Conservation (phyloP, 2,329 filamentous ascomycete species). For the Sclerotinia sclerotiorum region DNA sequence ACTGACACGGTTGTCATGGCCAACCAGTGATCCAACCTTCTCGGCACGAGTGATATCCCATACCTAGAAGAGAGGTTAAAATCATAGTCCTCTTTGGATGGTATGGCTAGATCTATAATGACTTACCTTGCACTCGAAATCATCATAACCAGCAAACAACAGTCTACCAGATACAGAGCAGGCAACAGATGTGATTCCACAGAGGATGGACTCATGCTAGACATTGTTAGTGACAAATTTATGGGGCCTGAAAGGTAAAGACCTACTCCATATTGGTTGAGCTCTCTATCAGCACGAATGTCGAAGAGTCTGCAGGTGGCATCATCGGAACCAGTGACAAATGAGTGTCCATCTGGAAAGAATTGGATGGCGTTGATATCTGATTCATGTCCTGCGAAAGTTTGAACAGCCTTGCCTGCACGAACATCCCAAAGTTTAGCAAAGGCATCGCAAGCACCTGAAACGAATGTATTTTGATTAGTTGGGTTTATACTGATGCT, state of each 20-base stretch:
- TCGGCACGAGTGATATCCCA: slow-evolving; percentile 97
- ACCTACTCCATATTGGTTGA: slow-evolving; percentile 68
- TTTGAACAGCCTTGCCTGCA: slow-evolving; percentile 96
- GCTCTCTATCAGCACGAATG: slow-evolving; percentile 85
- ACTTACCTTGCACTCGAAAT: slow-evolving; percentile 98
- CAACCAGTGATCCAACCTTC: slow-evolving; percentile 93
- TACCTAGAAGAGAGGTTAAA: slow-evolving; percentile 58
- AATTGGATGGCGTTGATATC: slow-evolving; percentile 99
- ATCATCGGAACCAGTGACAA: slow-evolving; percentile 96
- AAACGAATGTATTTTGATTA: slow-evolving; percentile 98
- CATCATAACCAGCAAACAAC: slow-evolving; percentile 95
- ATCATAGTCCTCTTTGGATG: background rate
- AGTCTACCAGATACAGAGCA: slow-evolving; percentile 95
- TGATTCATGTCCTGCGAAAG: slow-evolving; percentile 96
- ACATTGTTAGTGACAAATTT: slow-evolving; percentile 29
- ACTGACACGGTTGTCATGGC: slow-evolving; percentile 98
- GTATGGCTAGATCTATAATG: background rate
- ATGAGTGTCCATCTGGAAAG: slow-evolving; percentile 98
- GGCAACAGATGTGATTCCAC: slow-evolving; percentile 96
- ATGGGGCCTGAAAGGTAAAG: slow-evolving; percentile 19
- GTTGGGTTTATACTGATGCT: slow-evolving; percentile 99
- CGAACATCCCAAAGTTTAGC: slow-evolving; percentile 99
- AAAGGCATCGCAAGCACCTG: slow-evolving; percentile 97
- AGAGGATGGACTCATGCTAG: slow-evolving; percentile 94
- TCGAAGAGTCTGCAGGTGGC: slow-evolving; percentile 97